Percentiles rank a stretch among this genome's conserved stretches.
These are phyloP conservation scores for Chlorella sp. DNA, from an alignment of 139 green algal species.

Conservation along the genomic window DNA sequence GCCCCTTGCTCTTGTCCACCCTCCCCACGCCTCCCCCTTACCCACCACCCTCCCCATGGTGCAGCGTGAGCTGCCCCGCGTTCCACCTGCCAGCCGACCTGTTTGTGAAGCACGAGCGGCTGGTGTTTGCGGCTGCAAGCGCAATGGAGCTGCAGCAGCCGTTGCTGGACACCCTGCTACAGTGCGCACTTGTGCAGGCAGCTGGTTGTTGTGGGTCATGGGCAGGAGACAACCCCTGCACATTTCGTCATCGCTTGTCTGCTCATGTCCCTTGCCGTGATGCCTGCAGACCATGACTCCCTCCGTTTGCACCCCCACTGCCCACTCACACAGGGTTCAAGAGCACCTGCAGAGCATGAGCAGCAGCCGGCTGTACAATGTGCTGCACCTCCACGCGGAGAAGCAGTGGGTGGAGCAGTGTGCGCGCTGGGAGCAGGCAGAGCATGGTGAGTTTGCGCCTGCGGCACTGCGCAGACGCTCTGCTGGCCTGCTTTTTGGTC, in stretches of 20 bases:
- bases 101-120: constrained; percentile 15
- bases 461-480: too few species aligned
- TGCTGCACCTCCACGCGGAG: constrained; percentile 58
- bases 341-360: background rate
- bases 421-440: background rate
- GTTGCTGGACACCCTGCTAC: too few species aligned
- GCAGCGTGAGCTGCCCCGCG: constrained; percentile 45
- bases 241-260: too few species aligned
- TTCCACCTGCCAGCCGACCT: constrained; percentile 24
- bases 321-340: background rate
- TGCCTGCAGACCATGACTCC: background rate
- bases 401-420: constrained; percentile 59
- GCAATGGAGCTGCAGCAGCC: background rate
- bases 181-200: background rate
- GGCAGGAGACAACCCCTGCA: too few species aligned
- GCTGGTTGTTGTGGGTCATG: too few species aligned
- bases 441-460: background rate
- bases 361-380: constrained; percentile 17
- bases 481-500: too few species aligned
- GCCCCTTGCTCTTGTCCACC: too few species aligned
- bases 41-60: too few species aligned
- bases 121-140: constrained; percentile 42
- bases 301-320: background rate
- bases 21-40: too few species aligned
- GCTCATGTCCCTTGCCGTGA: background rate